Base-by-base conservation (phyloP, 805 yeast species). In the Saturnispora hagleri region DNA sequence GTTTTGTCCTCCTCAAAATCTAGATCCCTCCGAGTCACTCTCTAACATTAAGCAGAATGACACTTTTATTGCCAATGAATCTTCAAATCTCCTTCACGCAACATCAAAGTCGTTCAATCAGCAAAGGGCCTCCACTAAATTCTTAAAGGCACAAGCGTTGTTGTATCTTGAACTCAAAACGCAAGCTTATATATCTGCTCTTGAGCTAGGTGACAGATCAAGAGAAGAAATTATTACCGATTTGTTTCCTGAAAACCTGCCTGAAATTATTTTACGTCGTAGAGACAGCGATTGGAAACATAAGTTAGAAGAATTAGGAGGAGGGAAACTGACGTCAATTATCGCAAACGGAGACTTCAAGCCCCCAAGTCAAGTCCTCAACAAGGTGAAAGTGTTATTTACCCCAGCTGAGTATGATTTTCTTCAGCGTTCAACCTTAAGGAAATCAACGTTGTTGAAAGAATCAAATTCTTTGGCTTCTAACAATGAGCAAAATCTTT, bases 161-260 rank as follows among this genome's bases (percentile, higher is more conserved):
- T 68, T 93, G 48, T 89, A 76, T 58, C 72, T 93, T 40, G 97
- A 93, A 58, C 74, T 93, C 63, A 93, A 93, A 65, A 93, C 99
- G 0, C 99, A 93, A 67, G 96, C 97, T 0, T 93, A 81, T 62
- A 89, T 93, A 20, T 84, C 97, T 1, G 96, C 95, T 0, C 67
- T 90, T 54, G 87, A 84, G 61, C 74, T 82, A 1, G 73, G 72
- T n/a, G 73, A 80, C 50, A 72, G 85, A 57, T 70, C 85, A 1
- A 76, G 79, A 55, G 76, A 75, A 52, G 90, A 84, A 43, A 77
- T 88, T 10, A 70, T 90, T 57, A 81, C 85, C 50, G 87, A 82
- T 58, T 75, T 90, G 45, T 86, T 91, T 58, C 95, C 97, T 0
- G 67, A 67, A 4, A 74, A 81, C 57, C 60, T 89, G 60, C 81